phyloP scores from a whole-genome alignment of 169 alveolate genomes.

The Plasmodium gaboni region DNA sequence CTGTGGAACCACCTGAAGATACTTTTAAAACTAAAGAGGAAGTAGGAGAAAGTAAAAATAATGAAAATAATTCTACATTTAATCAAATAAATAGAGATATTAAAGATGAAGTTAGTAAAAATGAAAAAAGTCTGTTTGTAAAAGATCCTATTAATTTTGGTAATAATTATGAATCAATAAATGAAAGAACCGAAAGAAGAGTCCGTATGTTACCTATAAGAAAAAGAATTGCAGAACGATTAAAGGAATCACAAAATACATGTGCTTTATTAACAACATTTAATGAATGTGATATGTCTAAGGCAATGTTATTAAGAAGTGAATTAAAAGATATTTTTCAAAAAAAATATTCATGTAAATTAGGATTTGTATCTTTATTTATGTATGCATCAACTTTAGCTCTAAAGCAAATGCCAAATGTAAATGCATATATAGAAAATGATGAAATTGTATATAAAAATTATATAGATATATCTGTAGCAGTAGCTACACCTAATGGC shows the following conservation, averaged over 20 bases:
- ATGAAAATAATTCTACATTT: neutral
- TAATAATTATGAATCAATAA: constrained; percentile 66
- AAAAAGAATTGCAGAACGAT: constrained; percentile 92
- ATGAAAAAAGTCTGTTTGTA: constrained; percentile 17
- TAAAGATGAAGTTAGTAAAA: constrained; percentile 33
- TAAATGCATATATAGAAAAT: constrained; percentile 89
- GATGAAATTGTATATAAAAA: constrained; percentile 93
- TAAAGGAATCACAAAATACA: constrained; percentile 93
- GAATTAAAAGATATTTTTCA: constrained; percentile 84
- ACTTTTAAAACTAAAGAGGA: neutral
- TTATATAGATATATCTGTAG: constrained; percentile 95
- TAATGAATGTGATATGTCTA: constrained; percentile 92
- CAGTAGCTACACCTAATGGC: constrained; percentile 98
- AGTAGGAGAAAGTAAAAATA: constrained; percentile 13
- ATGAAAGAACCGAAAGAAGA: constrained; percentile 81
- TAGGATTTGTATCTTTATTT: constrained; percentile 90
- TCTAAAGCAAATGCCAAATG: constrained; percentile 87
- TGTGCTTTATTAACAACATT: constrained; percentile 95
- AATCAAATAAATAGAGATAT: constrained; percentile 40
- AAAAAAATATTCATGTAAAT: constrained; percentile 81
- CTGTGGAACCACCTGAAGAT: constrained; percentile 77
- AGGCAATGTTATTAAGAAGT: constrained; percentile 84
- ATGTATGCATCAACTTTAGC: constrained; percentile 88
- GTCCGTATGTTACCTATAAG: constrained; percentile 95
- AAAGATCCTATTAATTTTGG: constrained; percentile 46